phyloP scores from a whole-genome alignment of 2,329 filamentous ascomycete species.

The Thielaviopsis ethacetica region DNA sequence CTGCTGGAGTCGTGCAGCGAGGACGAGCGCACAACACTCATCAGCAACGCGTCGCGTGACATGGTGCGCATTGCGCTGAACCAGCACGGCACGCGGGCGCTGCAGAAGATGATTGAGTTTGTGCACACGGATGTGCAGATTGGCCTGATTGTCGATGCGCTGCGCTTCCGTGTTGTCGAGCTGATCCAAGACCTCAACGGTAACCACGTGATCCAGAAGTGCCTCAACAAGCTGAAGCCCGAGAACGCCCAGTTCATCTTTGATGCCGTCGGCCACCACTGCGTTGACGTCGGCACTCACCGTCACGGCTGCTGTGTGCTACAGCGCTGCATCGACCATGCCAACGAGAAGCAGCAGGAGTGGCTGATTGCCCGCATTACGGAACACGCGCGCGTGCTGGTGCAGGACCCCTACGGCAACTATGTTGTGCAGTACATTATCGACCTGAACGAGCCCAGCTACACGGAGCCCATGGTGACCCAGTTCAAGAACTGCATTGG shows the following conservation, averaged over 20 bases:
- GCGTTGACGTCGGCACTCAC: constrained; percentile 84
- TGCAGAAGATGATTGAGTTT: constrained; percentile 99
- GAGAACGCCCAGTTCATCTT: constrained; percentile 92
- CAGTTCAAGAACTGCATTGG: constrained; percentile 62
- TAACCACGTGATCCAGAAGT: constrained; percentile 99
- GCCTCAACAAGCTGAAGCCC: constrained; percentile 79
- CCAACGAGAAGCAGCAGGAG: constrained; percentile 73
- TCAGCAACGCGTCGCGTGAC: constrained; percentile 73
- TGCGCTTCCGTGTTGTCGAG: constrained; percentile 73
- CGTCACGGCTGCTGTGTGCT: constrained; percentile 96
- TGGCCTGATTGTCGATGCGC: constrained; percentile 69
- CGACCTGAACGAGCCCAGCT: constrained; percentile 72
- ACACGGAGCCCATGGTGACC: constrained; percentile 75
- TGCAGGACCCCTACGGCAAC: constrained; percentile 95
- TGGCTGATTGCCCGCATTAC: constrained; percentile 81
- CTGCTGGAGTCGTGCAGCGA: constrained; percentile 89
- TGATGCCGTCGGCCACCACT: constrained; percentile 74
- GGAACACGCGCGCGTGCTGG: constrained; percentile 67
- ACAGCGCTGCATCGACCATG: constrained; percentile 95
- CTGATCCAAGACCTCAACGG: constrained; percentile 95
- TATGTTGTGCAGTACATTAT: constrained; percentile 99
- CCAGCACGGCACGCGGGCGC: constrained; percentile 86
- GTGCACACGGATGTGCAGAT: constrained; percentile 77
- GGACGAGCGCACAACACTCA: constrained; percentile 82
- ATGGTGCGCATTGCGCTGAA: constrained; percentile 91